Evolutionary conservation across 2,329 filamentous ascomycete genomes (phyloP), one percentile per base, ranked within the genome.

Genomic region (Zymoseptoria brevis): DNA sequence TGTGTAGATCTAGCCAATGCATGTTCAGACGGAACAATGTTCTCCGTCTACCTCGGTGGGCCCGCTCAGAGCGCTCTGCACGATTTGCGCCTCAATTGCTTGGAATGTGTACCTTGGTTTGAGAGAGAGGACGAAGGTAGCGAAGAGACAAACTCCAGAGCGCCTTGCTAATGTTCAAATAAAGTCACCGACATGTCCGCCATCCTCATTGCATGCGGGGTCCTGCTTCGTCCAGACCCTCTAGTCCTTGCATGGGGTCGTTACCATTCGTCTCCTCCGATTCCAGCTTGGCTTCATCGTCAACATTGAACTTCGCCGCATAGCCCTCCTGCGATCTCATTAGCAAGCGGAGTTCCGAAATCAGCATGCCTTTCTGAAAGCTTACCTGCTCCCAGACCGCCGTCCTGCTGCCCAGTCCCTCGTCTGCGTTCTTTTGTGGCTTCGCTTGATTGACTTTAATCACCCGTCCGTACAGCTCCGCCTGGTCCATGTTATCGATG

Each of bases 401-500:
- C 51, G 88, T 96, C 76, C 91, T 95, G 78, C 90, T 96, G 22
- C 93, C 92, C 51, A 99, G 74, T 0, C 92, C 91, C 73, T 96
- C 90, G 56, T 89, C 89, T 54, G 85, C 83, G 68, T 90, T 90
- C 79, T 96, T 96, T 63, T 94, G 90, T 30, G 90, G 85, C 75
- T 96, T 99, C 50, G 95, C 95, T 57, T 88, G 83, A 51, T 90
- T 92, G 55, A 97, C 93, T 74, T 92, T 96, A 73, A 99, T 87
- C 13, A 94, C 87, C 60, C 90, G 85, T 9, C 94, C 95, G 72
- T 93, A 97, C 52, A 99, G 83, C 76, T 97, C 93, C 61, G 92
- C 88, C 73, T 96, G 91, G 72, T 99, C 90, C 93, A 99, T 97
- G 73, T 99, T 99, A 80, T 97, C 91, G 73, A 99, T 96, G 55